phyloP scores from a whole-genome alignment of 768 basidiomycete species.

The Auriscalpium vulgare region DNA sequence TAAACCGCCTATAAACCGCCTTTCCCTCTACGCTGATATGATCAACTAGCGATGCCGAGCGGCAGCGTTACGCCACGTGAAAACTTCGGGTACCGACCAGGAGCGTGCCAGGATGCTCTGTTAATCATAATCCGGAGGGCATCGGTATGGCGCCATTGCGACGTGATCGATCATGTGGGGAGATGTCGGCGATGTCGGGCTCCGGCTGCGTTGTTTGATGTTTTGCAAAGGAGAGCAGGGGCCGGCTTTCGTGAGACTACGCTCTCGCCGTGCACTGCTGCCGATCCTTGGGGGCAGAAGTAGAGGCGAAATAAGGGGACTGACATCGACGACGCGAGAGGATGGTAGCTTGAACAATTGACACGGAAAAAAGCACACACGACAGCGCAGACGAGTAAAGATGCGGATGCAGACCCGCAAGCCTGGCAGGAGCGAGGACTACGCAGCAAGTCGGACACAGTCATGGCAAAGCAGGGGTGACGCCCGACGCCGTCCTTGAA shows the following conservation, averaged over 20 bases:
- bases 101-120: too few species aligned
- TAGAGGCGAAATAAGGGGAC: not conserved
- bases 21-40: too few species aligned
- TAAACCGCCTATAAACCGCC: too few species aligned
- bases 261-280: slow-evolving; percentile 25
- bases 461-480: not conserved
- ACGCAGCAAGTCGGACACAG: too few species aligned
- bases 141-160: too few species aligned
- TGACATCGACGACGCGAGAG: not conserved
- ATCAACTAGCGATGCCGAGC: too few species aligned
- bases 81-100: too few species aligned
- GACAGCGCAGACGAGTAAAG: not conserved
- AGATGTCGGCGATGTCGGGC: too few species aligned
- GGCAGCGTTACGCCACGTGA: too few species aligned
- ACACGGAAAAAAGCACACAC: not conserved
- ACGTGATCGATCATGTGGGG: too few species aligned
- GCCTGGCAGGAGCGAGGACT: not conserved
- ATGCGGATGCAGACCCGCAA: not conserved
- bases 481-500: not conserved
- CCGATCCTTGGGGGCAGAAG: not conserved
- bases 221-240: slow-evolving; percentile 4
- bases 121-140: too few species aligned
- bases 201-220: too few species aligned
- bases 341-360: not conserved
- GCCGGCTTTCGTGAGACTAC: slow-evolving; percentile 27